Conservation (phyloP, 2,329 filamentous ascomycete genomes). For the Coniochaeta sp. region DNA sequence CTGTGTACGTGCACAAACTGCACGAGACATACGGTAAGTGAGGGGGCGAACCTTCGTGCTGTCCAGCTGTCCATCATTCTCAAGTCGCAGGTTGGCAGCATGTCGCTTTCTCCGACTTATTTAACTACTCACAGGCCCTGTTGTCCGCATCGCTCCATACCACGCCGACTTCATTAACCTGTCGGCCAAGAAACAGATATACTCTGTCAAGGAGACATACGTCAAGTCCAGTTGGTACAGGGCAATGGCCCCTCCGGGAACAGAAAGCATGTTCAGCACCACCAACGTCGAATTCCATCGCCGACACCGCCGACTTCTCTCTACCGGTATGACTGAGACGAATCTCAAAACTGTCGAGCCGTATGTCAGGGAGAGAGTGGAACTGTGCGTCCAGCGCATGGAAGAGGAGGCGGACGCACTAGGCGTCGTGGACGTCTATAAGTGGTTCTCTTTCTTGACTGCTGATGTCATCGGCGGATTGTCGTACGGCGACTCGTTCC, state of each 20-base stretch:
- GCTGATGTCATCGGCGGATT: conserved; percentile 37
- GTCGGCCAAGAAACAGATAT: conserved; percentile 8
- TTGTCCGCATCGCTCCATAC: conserved; percentile 12
- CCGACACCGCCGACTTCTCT: conserved; percentile 10
- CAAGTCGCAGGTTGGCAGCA: no score
- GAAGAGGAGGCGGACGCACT: conserved; percentile 8
- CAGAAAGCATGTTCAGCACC: conserved; percentile 10
- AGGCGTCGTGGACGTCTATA: conserved; percentile 29
- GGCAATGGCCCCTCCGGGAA: neutral
- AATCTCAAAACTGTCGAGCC: conserved; percentile 10
- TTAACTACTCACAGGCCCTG: conserved; percentile 6
- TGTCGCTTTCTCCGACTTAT: neutral
- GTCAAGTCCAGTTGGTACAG: neutral
- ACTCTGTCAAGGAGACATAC: neutral
- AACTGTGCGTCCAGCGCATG: conserved; percentile 10
- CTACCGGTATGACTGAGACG: conserved; percentile 7
- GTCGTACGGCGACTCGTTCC: conserved; percentile 36
- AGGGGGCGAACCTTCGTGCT: neutral
- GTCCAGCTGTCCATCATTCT: no score
- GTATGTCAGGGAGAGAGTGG: conserved; percentile 6
- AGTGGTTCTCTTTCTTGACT: conserved; percentile 38
- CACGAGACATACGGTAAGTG: neutral
- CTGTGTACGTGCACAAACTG: neutral
- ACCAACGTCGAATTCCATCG: conserved; percentile 9
- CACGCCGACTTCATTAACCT: conserved; percentile 9